phyloP scores from a whole-genome alignment of 78 protist species.

The Speleostelium caveatum region DNA sequence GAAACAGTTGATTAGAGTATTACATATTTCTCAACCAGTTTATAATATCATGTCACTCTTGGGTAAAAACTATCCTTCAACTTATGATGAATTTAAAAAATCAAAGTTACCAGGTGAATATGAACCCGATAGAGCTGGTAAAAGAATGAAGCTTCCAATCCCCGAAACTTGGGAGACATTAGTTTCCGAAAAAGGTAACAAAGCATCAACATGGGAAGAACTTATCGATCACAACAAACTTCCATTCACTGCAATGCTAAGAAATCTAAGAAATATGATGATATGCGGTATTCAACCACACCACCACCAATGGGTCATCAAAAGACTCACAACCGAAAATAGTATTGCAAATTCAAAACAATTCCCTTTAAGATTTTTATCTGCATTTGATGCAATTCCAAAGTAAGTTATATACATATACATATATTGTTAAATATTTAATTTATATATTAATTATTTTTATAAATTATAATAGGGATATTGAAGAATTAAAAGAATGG shows the following conservation, averaged over 20 bases:
- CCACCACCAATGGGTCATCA: constrained; percentile 45
- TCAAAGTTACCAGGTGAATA: constrained; percentile 80
- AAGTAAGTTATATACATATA: too few relatives aligned
- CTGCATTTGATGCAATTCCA: constrained; percentile 87
- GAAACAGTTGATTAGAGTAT: constrained; percentile 86
- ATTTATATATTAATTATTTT: too few relatives aligned
- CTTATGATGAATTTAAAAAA: constrained; percentile 67
- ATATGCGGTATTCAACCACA: constrained; percentile 36
- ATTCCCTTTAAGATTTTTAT: constrained; percentile 89
- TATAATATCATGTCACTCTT: constrained; percentile 83
- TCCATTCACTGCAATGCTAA: constrained; percentile 95
- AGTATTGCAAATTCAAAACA: constrained; percentile 77
- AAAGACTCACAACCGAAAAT: constrained; percentile 66
- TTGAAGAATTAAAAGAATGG: constrained; percentile 32
- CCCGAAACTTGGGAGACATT: constrained; percentile 95
- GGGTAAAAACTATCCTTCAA: constrained; percentile 89
- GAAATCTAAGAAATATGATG: constrained; percentile 91
- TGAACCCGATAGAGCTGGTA: constrained; percentile 81
- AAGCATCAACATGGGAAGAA: constrained; percentile 85
- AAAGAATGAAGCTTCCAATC: constrained; percentile 86
- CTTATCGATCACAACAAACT: constrained; percentile 80
- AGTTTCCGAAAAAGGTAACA: constrained; percentile 88
- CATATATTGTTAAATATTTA: too few relatives aligned
- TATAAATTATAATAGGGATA: constrained; percentile 20
- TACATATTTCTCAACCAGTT: constrained; percentile 89